phyloP scores from a whole-genome alignment of 2,329 filamentous ascomycete species.

The Xylariaceae sp. region DNA sequence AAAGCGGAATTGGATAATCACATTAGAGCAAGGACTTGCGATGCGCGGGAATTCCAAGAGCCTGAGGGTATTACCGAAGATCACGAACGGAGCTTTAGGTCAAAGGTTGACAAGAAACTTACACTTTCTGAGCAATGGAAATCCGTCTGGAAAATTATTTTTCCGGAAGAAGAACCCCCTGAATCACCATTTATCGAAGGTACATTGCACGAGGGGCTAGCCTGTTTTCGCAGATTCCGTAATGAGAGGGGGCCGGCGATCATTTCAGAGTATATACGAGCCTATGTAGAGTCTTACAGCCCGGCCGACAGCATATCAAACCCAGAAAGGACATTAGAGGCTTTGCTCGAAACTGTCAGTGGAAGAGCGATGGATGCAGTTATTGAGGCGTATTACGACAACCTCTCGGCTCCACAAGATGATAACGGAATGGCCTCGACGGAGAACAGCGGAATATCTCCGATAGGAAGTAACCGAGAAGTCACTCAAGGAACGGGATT shows the following conservation, averaged over 20 bases:
- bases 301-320: background rate
- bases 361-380: background rate
- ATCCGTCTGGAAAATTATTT: background rate
- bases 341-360: background rate
- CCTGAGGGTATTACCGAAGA: background rate
- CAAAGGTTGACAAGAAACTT: background rate
- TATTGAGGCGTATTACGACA: background rate
- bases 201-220: background rate
- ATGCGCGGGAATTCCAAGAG: background rate
- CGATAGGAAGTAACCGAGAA: too few relatives aligned
- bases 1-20: background rate
- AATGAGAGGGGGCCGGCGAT: background rate
- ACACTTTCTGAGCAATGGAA: background rate
- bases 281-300: background rate
- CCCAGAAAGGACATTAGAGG: background rate
- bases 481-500: too few relatives aligned
- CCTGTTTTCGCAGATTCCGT: background rate
- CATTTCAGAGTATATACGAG: background rate
- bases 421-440: background rate
- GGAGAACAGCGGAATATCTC: background rate
- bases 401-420: background rate
- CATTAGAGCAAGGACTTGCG: background rate
- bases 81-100: background rate
- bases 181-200: background rate
- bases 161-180: background rate